Base-by-base conservation (phyloP, 208 protist genomes). In the Leishmania martiniquensis region DNA sequence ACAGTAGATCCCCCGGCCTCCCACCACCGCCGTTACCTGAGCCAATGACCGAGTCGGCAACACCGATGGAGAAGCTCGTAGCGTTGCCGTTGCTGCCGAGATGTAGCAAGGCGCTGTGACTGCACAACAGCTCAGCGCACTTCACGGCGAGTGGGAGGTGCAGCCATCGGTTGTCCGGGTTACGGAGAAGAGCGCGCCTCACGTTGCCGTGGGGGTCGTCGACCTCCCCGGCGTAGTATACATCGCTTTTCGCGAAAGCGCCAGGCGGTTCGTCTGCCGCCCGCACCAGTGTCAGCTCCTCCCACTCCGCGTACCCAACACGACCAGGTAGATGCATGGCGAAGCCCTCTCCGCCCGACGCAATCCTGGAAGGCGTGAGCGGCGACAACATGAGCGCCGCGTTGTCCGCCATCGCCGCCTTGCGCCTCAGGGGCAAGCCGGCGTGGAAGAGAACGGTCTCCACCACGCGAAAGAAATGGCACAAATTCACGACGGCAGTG, bases 381-480 rank as follows among this genome's bases (percentile, higher is more conserved):
- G 63, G 59, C 32, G 73, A 73, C 51, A 66, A 51, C n/a, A 72
- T 13, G 49, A 34, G 65, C 15, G 49, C 37, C 51, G 54, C 32
- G 32, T 54, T 29, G 3, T 55, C 15, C 22, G 54, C 68, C 1
- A 76, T 51, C 3, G 63, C 59, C 6, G 63, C 49, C 47, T 73
- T 59, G 7, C 77, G 42, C 44, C 44, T 78, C 15, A 44, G 34
- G 29, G 32, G 32, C 4, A 75, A 74, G 12, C 62, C 82, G 15
- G 86, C 85, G 81, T 94, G 95, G 73, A 97, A 97, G 63, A 97
- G 70, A 13, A 91, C 77, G n/a, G 86, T 81, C 77, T 97, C 93
- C 32, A 92, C 83, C 7, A 77, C 59, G 52, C 88, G 90, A 4
- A 95, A 51, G 45, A 95, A 88, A 66, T 81, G 70, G 42, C 83